A percentile compares a stretch with the other conserved stretches of the same genome.
phyloP scores from a whole-genome alignment of 164 flowering plant species.

The Magnolia changhungtana region DNA sequence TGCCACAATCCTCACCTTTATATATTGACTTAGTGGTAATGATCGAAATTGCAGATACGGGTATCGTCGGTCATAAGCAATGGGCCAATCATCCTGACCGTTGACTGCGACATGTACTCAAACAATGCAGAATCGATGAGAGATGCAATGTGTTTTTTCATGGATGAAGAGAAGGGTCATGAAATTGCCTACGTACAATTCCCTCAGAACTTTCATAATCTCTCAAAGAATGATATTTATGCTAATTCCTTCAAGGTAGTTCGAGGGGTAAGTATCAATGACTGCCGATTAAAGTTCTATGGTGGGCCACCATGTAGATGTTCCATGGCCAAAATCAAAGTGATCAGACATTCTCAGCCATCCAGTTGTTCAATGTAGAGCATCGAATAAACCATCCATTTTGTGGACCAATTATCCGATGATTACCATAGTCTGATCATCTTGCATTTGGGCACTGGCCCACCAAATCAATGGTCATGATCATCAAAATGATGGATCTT shows the following conservation, averaged over 20 bases:
- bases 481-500: background rate
- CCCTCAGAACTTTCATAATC: conserved; percentile 29
- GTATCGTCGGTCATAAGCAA: conserved; percentile 34
- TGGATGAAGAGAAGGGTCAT: conserved; percentile 35
- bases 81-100: conserved; percentile 30
- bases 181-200: conserved; percentile 35
- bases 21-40: too few species aligned
- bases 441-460: too few species aligned
- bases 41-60: conserved; percentile 22
- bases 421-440: too few species aligned
- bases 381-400: too few species aligned
- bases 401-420: too few species aligned
- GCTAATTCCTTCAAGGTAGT: background rate
- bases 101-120: conserved; percentile 46
- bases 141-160: conserved; percentile 36
- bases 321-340: too few species aligned
- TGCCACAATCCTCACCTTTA: too few species aligned
- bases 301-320: too few species aligned
- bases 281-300: too few species aligned
- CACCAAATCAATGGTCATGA: background rate
- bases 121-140: conserved; percentile 31
- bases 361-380: too few species aligned
- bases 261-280: background rate
- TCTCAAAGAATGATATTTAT: conserved; percentile 26
- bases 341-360: too few species aligned